Conservation (phyloP, 2,329 filamentous ascomycete genomes). For the Aspergillus sp. region DNA sequence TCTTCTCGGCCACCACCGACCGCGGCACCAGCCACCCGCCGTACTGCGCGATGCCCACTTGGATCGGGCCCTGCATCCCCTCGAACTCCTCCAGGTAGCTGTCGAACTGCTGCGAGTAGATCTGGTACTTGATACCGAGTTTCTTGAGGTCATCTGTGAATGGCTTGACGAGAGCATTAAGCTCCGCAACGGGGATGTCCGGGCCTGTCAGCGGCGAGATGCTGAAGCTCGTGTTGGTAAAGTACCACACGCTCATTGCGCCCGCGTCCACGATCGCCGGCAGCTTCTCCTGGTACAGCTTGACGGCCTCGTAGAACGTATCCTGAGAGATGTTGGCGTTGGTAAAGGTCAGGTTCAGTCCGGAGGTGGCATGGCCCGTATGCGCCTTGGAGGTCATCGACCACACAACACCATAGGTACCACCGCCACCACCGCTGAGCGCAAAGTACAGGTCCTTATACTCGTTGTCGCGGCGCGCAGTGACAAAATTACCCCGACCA, state of each 20-base stretch:
- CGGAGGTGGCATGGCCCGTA: conserved; percentile 38
- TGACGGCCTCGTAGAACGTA: conserved; percentile 45
- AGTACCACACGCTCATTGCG: conserved; percentile 44
- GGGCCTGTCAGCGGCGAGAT: conserved; percentile 45
- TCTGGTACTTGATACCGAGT: conserved; percentile 27
- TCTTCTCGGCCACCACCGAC: conserved; percentile 26
- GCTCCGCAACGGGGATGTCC: conserved; percentile 38
- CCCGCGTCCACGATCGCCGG: conserved; percentile 47
- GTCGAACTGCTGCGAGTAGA: conserved; percentile 21
- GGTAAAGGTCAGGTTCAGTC: conserved; percentile 40
- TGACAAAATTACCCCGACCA: conserved; percentile 43
- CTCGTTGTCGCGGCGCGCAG: conserved; percentile 36
- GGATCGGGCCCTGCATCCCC: conserved; percentile 22
- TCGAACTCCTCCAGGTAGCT: conserved; percentile 28
- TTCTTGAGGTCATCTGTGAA: conserved; percentile 36
- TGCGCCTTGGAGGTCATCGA: conserved; percentile 51
- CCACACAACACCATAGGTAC: conserved; percentile 52
- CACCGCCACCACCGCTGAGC: conserved; percentile 52
- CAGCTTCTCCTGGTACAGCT: conserved; percentile 42
- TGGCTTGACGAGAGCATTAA: conserved; percentile 42
- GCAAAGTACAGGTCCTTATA: conserved; percentile 59
- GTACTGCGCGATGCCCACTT: conserved; percentile 34
- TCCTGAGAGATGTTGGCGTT: conserved; percentile 30
- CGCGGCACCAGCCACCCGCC: conserved; percentile 31
- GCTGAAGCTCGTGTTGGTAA: conserved; percentile 45